Conservation (phyloP, 768 basidiomycete genomes). For the Auricularia auricula-judae region DNA sequence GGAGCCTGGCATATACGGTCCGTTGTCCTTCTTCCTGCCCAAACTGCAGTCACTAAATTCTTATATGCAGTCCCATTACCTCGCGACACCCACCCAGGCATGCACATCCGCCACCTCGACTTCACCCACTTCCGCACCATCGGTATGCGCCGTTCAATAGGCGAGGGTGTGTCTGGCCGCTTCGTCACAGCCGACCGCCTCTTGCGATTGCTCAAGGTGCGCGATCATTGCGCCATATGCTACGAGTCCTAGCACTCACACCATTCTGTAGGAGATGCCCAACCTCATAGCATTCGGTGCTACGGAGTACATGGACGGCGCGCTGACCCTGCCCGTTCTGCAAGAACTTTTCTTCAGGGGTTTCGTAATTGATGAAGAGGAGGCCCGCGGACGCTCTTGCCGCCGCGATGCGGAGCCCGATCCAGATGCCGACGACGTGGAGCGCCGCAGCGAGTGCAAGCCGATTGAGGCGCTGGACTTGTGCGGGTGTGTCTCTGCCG, state of each 20-base stretch:
- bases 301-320: constrained; percentile 97
- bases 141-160: constrained; percentile 86
- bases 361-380: constrained; percentile 23
- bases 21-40: constrained; percentile 14
- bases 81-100: constrained; percentile 61
- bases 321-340: constrained; percentile 73
- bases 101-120: constrained; percentile 77
- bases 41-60: neutral
- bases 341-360: constrained; percentile 89
- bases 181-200: constrained; percentile 91
- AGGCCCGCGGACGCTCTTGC: constrained; percentile 44
- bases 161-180: constrained; percentile 77
- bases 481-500: constrained; percentile 87
- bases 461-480: constrained; percentile 85
- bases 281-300: constrained; percentile 85
- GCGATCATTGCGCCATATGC: constrained; percentile 10
- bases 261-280: constrained; percentile 61
- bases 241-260: neutral
- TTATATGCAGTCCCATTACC: constrained; percentile 46
- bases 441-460: constrained; percentile 59
- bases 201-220: constrained; percentile 63
- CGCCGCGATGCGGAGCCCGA: constrained; percentile 42
- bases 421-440: constrained; percentile 69
- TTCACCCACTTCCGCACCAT: constrained; percentile 98
- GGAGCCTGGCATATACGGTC: constrained; percentile 65